Evolutionary conservation across 2,329 filamentous ascomycete genomes (phyloP), one percentile per base, ranked within the genome.

Genomic region (Plenodomus lindquistii): DNA sequence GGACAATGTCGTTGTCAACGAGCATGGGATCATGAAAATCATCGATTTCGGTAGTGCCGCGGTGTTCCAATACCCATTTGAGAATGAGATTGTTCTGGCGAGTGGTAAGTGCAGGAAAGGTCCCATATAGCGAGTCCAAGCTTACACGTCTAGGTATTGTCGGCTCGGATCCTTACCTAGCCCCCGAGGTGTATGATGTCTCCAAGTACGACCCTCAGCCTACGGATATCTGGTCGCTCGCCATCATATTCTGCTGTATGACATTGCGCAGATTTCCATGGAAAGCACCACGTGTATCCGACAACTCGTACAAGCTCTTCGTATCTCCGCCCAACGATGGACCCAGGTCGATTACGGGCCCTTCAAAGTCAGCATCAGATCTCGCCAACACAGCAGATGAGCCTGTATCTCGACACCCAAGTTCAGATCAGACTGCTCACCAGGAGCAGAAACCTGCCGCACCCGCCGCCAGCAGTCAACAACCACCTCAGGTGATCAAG

Each of bases 191-290:
- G 1, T 97, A 97, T 66, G 92, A 97, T 57, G 85, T 92, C 54
- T 85, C 88, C 57, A 92, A 91, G 67, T 99, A 99, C 70, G 92
- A 99, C 65, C 91, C 94, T 1, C 88, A 92, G 54, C 90, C 91
- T 6, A 90, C 93, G 1, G 94, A 99, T 74, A 91, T 99, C 50
- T 99, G 94, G 94, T 99, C 94, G 10, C 79, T 99, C 50, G 94
- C 93, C 16, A 99, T 99, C 62, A 97, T 99, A 46, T 99, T 93
- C 75, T 97, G 94, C 74, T 99, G 94, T 78, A 99, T 99, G 94
- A 94, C 91, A 4, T 79, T 99, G 36, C 84, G 94, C 18, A 81
- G 94, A 29, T 99, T 99, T 67, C 94, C 94, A 0, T 99, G 94
- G 94, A 99, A 99, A 76, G 86, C 95, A 29, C 94, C 94, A 4